Conservation (phyloP, 805 yeast species). For the Kluyveromyces dobzhanskii region DNA sequence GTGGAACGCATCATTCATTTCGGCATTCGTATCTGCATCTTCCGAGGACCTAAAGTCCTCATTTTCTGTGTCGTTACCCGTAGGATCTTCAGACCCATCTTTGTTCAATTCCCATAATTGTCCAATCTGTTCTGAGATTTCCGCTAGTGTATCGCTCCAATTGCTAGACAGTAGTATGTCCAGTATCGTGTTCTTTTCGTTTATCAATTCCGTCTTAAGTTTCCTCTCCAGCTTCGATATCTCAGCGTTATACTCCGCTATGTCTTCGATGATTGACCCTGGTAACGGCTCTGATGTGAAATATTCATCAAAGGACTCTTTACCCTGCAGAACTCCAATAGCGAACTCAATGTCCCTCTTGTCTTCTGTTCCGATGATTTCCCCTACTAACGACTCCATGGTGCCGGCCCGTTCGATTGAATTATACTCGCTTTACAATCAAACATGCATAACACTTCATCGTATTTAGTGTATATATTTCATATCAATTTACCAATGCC, state of each 20-base stretch:
- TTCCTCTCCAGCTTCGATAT: constrained; percentile 40
- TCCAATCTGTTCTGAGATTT: constrained; percentile 17
- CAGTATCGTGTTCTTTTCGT: constrained; percentile 31
- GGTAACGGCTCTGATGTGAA: constrained; percentile 33
- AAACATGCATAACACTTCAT: too few relatives aligned
- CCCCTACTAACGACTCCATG: constrained; percentile 1
- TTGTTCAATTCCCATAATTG: constrained; percentile 26
- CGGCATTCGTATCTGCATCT: constrained; percentile 5
- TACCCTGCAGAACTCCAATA: constrained; percentile 29
- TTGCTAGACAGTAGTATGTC: constrained; percentile 34
- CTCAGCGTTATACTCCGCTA: constrained; percentile 62
- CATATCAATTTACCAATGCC: too few relatives aligned
- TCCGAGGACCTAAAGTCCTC: constrained; percentile 7
- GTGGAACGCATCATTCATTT: constrained; percentile 22
- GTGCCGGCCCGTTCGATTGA: too few relatives aligned
- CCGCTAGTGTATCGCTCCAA: constrained; percentile 8
- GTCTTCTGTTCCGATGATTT: background rate
- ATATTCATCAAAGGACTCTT: constrained; percentile 36
- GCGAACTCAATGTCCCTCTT: constrained; percentile 10
- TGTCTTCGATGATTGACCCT: constrained; percentile 46
- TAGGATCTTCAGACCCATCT: constrained; percentile 6
- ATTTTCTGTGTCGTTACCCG: constrained; percentile 17
- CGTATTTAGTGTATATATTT: too few relatives aligned
- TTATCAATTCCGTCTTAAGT: constrained; percentile 33
- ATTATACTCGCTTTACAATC: too few relatives aligned